Base-by-base conservation (phyloP, 2,329 filamentous ascomycete species). In the Alternaria triticina region DNA sequence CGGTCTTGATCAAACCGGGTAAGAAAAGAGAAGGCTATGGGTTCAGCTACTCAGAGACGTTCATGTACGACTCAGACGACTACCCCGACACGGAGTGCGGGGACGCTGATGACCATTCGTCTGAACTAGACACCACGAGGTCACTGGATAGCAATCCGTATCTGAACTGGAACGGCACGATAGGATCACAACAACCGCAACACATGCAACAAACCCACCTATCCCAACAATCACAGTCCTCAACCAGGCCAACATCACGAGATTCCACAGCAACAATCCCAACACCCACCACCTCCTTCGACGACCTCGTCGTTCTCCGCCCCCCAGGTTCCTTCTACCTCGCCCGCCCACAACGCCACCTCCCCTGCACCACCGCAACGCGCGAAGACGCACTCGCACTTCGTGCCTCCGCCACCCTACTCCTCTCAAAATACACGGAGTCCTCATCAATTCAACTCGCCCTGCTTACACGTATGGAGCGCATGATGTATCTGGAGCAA, bases 291-390 rank as follows among this genome's bases (percentile, higher is more conserved):
- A 61, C 62, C 6, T 73, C 71, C 0, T 73, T 74, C 46, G 59
- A 66, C 10, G 73, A 75, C 10, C 45, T 69, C 2, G 66, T 77
- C 2, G 73, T 77, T 20, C 56, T 70, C 25, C 70, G 72, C 17
- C 64, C 66, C n/a, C 49, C 68, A 1, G 69, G 61, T 2, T 72
- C 70, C 5, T 70, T 69, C 20, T 62, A 73, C 50, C 57, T 72
- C 6, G 63, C 64, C 43, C 63, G 60, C 0, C 72, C 71, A 0
- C 66, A 68, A 43, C 61, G 61, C 5, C 50, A 36, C 9, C 67
- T 72, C 1, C 50, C 68, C 3, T 78, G 74, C 44, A 76, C 75
- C 4, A 60, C 54, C 8, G 75, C 75, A 4, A 71, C 68, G 1
- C 59, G 63, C 17, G 61, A 65, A 25, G 72, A 77, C 25, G 72